phyloP scores from a whole-genome alignment of 2,329 filamentous ascomycete genomes.

The Acrodontium crateriforme region DNA sequence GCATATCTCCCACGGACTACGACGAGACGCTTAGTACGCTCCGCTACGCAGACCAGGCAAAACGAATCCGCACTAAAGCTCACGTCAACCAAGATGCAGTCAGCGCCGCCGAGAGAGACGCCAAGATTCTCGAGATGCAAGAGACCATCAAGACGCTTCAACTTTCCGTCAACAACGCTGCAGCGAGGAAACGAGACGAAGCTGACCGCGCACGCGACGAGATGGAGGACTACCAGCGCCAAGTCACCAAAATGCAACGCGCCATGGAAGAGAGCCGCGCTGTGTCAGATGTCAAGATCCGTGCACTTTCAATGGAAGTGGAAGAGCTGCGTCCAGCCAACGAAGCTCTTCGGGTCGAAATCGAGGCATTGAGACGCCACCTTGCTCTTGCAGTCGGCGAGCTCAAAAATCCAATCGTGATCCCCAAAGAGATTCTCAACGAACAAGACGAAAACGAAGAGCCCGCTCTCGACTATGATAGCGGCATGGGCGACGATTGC shows the following conservation, averaged over 20 bases:
- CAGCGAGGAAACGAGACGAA: conserved; percentile 59
- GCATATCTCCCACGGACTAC: conserved; percentile 89
- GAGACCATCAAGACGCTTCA: conserved; percentile 85
- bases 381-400: conserved; percentile 74
- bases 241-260: conserved; percentile 79
- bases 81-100: conserved; percentile 93
- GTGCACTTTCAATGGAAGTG: conserved; percentile 49
- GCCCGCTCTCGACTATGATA: conserved; percentile 40
- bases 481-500: conserved; percentile 35
- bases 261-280: conserved; percentile 91
- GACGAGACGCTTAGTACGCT: conserved; percentile 94
- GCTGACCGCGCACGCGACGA: conserved; percentile 61
- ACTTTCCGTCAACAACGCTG: conserved; percentile 48
- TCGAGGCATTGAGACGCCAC: conserved; percentile 77
- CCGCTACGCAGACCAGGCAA: conserved; percentile 93
- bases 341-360: conserved; percentile 52
- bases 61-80: conserved; percentile 87
- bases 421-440: conserved; percentile 26
- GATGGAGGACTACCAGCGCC: conserved; percentile 86
- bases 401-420: conserved; percentile 79
- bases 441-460: conserved; percentile 7
- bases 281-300: conserved; percentile 87
- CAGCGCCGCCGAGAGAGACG: conserved; percentile 82
- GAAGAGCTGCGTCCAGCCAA: conserved; percentile 34
- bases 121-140: conserved; percentile 86